These are phyloP conservation scores for Nicotiana sylvestris DNA, from an alignment of 257 asterid species.

Conservation along the genomic window DNA sequence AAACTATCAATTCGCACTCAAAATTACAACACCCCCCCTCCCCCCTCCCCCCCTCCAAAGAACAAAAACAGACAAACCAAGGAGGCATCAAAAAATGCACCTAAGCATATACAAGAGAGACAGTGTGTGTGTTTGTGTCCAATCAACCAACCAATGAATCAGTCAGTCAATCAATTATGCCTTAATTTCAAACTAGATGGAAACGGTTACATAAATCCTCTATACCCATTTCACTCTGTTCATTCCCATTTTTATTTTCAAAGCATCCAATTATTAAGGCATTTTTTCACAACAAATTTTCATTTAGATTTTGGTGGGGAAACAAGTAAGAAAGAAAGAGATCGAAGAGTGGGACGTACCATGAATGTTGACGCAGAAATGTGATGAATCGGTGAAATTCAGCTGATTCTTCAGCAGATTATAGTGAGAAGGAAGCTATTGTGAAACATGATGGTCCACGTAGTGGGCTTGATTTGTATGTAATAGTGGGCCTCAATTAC, in stretches of 20 bases:
- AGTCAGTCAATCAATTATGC: too few species aligned
- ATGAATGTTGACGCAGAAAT: constrained; percentile 1
- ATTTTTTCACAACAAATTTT: neutral
- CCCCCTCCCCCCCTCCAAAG: too few species aligned
- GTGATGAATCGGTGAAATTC: neutral
- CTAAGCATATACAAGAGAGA: too few species aligned
- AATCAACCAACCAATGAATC: too few species aligned
- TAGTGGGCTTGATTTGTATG: too few species aligned
- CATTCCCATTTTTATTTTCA: too few species aligned
- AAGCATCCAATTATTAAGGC: neutral
- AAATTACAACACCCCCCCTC: neutral
- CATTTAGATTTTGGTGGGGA: neutral
- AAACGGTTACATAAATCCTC: too few species aligned
- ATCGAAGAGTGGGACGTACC: neutral
- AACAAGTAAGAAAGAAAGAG: neutral
- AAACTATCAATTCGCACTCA: neutral
- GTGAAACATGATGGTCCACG: neutral
- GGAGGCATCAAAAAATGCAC: neutral
- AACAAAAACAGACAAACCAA: neutral
- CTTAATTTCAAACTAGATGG: too few species aligned
- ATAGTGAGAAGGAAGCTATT: neutral
- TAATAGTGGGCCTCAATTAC: too few species aligned
- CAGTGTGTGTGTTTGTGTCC: too few species aligned
- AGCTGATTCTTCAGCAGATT: constrained; percentile 3
- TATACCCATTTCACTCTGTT: too few species aligned